Evolutionary conservation across 2,329 filamentous ascomycete genomes (phyloP), one percentile per base, ranked within the genome.

Genomic region (Fusarium denticulatum): DNA sequence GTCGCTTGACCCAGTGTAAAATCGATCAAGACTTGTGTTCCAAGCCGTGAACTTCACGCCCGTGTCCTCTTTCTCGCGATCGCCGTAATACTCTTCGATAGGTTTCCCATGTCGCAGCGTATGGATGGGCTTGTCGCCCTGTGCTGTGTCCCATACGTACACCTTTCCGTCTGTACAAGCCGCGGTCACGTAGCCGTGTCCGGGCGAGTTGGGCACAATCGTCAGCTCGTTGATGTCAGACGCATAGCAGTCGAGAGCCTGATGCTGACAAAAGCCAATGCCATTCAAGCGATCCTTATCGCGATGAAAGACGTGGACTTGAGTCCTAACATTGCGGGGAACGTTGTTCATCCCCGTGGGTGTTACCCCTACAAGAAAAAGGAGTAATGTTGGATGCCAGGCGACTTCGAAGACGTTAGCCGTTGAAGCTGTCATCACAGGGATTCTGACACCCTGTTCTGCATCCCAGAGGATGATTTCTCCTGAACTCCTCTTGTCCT

Each of bases 1-100:
- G 68, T 92, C 90, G 3, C 90, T 91, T 0, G 88, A 89, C 2
- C 90, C 90, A 0, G 89, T 91, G 72, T 92, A 92, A 47, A 92
- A 85, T 1, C 89, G 85, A 61, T 90, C 88, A 1, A 83, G 79
- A 0, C 86, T 87, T 22, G 82, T 85, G 2, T 88, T 90, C 90
- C 90, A 92, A 8, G 89, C 86, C 0, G 86, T 87, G 72, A 92
- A 91, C 76, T 91, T 91, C 46, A 91, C 88, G 5, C 90, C 90
- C 0, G 88, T 87, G 65, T 92, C 90, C 57, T 89, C 88, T 14
- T 82, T 81, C 64, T 90, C 88, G 18, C 86, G 80, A 42, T 88
- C 84, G 3, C 83, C 83, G 8, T 81, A 69, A 39, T 84, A 81
- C 36, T 83, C 81, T 18, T 85, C 83, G 6, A 84, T 71, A 0